Conservation (phyloP, 768 basidiomycete genomes). For the Leccinum subgranulosum region DNA sequence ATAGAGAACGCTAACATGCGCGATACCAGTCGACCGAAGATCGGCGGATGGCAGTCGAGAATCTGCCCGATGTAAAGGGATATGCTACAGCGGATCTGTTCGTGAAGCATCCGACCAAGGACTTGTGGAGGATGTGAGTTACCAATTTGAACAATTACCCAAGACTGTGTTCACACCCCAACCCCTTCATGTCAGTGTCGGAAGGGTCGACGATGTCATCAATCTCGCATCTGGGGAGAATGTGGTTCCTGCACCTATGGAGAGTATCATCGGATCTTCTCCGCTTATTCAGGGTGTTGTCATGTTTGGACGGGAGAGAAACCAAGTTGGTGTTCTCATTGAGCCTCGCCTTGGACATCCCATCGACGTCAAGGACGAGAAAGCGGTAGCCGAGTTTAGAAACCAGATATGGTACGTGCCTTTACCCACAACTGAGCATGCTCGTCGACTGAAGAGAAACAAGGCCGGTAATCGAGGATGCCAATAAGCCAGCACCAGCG, state of each 20-base stretch:
- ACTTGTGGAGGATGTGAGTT: constrained; percentile 36
- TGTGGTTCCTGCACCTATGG: constrained; percentile 28
- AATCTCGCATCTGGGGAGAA: constrained; percentile 24
- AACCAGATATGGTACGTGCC: constrained; percentile 29
- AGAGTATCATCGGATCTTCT: constrained; percentile 21
- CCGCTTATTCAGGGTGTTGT: constrained; percentile 22
- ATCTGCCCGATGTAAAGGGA: constrained; percentile 37
- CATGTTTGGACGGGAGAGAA: constrained; percentile 35
- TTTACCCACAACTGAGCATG: neutral
- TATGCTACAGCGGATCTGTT: constrained; percentile 46
- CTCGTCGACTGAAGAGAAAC: neutral
- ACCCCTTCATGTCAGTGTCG: constrained; percentile 7
- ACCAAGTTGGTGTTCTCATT: constrained; percentile 32
- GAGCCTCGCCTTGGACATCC: constrained; percentile 17
- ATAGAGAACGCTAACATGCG: neutral
- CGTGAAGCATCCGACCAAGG: constrained; percentile 41
- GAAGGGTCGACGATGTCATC: constrained; percentile 38
- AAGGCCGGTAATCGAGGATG: constrained; percentile 43
- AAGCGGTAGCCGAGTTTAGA: constrained; percentile 25
- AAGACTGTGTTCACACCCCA: neutral
- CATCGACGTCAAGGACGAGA: constrained; percentile 22
- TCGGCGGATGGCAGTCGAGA: constrained; percentile 22
- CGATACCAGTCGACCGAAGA: neutral
- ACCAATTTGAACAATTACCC: fast-evolving
- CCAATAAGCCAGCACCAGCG: constrained; percentile 39